Percentiles rank a stretch among this genome's conserved stretches.
Evolutionary conservation across 1,284 basidiomycete species (phyloP).

Genomic region (Trichosporon ovoides): DNA sequence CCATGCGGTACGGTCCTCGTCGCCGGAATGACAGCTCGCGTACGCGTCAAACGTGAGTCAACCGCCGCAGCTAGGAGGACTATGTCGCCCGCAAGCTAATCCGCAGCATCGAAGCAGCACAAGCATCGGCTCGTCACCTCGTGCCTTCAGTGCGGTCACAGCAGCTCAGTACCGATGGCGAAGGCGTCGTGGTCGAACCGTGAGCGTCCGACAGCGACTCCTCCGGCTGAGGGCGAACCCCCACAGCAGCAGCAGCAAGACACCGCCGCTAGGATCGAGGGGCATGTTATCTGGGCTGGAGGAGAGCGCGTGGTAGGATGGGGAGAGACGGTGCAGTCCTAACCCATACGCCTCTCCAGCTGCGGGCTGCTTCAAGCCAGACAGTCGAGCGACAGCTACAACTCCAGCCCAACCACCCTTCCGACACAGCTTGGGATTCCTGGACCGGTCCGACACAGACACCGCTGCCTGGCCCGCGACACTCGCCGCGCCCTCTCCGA

Average conservation of each 20-base stretch:
- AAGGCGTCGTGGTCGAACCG: not conserved
- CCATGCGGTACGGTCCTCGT: conserved; percentile 37
- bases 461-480: no score
- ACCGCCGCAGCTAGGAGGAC: no score
- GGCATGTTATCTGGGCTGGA: conserved; percentile 16
- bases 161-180: not conserved
- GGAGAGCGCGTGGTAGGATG: conserved; percentile 13
- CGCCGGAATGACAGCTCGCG: conserved; percentile 36
- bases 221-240: not conserved
- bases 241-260: not conserved
- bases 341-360: no score
- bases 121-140: not conserved
- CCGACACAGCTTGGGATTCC: no score
- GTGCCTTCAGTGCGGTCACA: not conserved
- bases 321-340: not conserved
- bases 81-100: not conserved
- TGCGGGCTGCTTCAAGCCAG: no score
- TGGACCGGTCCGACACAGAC: no score
- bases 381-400: no score
- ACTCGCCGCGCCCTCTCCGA: no score
- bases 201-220: not conserved
- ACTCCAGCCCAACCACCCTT: no score
- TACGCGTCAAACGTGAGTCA: conserved; percentile 35
- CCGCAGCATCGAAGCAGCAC: not conserved
- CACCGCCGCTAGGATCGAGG: not conserved